Conservation (phyloP, 2,329 filamentous ascomycete species). For the Apiospora rasikravindrae region DNA sequence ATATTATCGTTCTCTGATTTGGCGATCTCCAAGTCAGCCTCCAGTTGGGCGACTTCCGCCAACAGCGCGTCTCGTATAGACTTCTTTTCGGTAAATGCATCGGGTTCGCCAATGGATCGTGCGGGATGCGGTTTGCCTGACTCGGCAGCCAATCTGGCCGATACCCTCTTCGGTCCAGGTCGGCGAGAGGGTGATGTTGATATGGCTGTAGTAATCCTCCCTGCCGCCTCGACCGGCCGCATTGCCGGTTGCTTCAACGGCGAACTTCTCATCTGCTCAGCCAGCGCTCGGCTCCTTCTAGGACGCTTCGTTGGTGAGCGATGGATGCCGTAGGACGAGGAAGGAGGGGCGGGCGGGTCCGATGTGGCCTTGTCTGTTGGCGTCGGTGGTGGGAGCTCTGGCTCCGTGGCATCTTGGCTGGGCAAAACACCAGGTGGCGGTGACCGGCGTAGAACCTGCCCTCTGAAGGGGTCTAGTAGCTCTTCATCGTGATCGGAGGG, state of each 20-base stretch:
- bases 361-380: constrained; percentile 53
- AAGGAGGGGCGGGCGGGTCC: constrained; percentile 51
- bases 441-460: constrained; percentile 43
- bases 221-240: constrained; percentile 30
- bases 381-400: constrained; percentile 64
- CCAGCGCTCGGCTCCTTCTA: constrained; percentile 47
- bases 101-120: constrained; percentile 47
- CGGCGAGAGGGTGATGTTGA: constrained; percentile 24
- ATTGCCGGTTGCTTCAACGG: constrained; percentile 53
- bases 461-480: constrained; percentile 47
- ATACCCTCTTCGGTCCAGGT: not conserved
- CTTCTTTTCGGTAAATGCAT: constrained; percentile 55
- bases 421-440: constrained; percentile 43
- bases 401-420: constrained; percentile 50
- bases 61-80: constrained; percentile 57
- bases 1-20: constrained; percentile 64
- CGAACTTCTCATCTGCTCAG: constrained; percentile 49
- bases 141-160: not conserved
- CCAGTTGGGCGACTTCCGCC: constrained; percentile 60
- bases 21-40: constrained; percentile 62
- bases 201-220: not conserved
- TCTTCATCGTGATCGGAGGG: constrained; percentile 50
- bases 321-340: constrained; percentile 64
- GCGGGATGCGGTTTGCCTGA: constrained; percentile 39
- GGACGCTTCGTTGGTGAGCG: constrained; percentile 59